Evolutionary conservation across 2,329 filamentous ascomycete genomes (phyloP).

Genomic region (Colletotrichum theobromicola): DNA sequence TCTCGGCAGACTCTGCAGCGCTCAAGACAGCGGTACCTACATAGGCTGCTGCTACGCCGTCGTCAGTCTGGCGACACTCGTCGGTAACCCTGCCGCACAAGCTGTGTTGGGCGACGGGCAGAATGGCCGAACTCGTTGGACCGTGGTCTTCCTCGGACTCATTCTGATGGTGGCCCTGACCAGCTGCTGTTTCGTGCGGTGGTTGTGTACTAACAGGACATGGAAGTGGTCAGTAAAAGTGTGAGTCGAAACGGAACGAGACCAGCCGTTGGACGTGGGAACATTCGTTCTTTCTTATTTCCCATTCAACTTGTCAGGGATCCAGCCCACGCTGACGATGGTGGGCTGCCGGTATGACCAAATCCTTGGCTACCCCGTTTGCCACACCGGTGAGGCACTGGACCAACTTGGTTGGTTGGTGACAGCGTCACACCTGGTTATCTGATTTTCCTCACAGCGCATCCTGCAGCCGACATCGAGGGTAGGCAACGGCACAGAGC

Average conservation of each 20-base stretch:
- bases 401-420: not conserved
- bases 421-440: not conserved
- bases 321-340: not conserved
- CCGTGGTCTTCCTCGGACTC: slow-evolving; percentile 27
- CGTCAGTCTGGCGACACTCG: slow-evolving; percentile 27
- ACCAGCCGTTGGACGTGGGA: not conserved
- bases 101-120: not conserved
- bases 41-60: slow-evolving; percentile 32
- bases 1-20: slow-evolving; percentile 28
- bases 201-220: slow-evolving; percentile 21
- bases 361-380: not conserved
- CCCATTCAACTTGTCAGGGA: not conserved
- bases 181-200: slow-evolving; percentile 25
- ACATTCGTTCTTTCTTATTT: slow-evolving; percentile 8
- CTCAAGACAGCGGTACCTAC: slow-evolving; percentile 30
- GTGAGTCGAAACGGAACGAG: not conserved
- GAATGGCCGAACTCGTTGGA: slow-evolving; percentile 13
- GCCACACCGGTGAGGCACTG: not conserved
- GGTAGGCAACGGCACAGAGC: not conserved
- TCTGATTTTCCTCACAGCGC: not conserved
- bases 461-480: not conserved
- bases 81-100: slow-evolving; percentile 17
- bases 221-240: slow-evolving; percentile 25
- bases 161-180: slow-evolving; percentile 26
- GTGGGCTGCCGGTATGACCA: not conserved